Evolutionary conservation across 2,329 filamentous ascomycete species (phyloP).

Genomic region (Trichoderma sp.): DNA sequence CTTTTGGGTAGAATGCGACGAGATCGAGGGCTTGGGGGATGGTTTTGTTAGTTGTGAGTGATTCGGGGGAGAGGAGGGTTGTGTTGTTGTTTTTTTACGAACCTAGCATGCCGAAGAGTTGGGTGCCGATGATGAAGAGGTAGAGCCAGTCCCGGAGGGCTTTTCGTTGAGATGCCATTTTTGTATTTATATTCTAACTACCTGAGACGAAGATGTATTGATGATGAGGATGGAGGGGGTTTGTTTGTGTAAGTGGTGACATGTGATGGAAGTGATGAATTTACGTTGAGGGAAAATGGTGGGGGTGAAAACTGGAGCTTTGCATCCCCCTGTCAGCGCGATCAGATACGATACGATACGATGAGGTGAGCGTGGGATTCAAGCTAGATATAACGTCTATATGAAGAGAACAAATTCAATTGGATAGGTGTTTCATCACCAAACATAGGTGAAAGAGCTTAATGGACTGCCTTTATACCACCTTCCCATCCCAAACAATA

Average conservation of each 20-base stretch:
- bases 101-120: slow-evolving; percentile 40
- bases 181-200: background rate
- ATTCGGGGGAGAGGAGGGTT: background rate
- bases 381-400: background rate
- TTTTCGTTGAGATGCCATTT: slow-evolving; percentile 13
- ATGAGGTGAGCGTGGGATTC: background rate
- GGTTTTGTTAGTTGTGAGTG: background rate
- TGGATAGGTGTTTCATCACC: too few relatives aligned
- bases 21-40: slow-evolving; percentile 54
- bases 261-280: background rate
- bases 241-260: background rate
- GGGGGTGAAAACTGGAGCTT: background rate
- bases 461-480: too few relatives aligned
- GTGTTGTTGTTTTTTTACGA: background rate
- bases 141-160: slow-evolving; percentile 34
- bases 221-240: background rate
- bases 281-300: background rate
- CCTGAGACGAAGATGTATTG: background rate
- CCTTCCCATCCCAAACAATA: too few relatives aligned
- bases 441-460: too few relatives aligned
- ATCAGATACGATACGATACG: background rate
- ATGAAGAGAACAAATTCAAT: background rate
- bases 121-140: slow-evolving; percentile 33
- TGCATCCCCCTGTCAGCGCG: background rate
- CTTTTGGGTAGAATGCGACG: slow-evolving; percentile 49